Base-by-base conservation (phyloP, 257 asterid genomes). In the Lithospermum erythrorhizon region DNA sequence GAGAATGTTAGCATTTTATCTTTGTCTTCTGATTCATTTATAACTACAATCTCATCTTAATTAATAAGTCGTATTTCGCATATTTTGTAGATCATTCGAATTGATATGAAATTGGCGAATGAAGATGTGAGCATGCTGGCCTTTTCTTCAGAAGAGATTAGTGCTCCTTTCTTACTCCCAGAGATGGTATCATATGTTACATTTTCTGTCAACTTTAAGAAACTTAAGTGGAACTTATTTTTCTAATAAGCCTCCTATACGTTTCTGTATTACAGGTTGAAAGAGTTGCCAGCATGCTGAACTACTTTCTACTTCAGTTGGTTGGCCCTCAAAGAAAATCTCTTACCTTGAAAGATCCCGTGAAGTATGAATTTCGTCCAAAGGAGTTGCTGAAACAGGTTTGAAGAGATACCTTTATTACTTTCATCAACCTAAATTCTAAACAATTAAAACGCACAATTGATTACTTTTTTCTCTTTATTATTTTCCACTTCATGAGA, bases 321-420 rank as follows among this genome's bases (percentile, higher is more conserved):
- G 97, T 93, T 67, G 98, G 98, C 8, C 98, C 98, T 29, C 96
- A 93, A 65, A 78, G 97, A 74, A 93, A 83, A 79, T 93, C 97
- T 51, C 96, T 89, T 58, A 89, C 69, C 75, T 79, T 93, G 77
- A 93, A 86, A 80, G 99, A 93, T 68, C 99, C 96, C 59, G 99
- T 89, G 65, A 89, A 93, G 82, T 93, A 93, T 22, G 96, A 93
- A 78, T 93, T 93, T 68, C 87, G 95, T 32, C 99, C 99, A 30
- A 93, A 83, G 61, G 69, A 76, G 75, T 74, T 93, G 85, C 78
- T 93, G 61, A 89, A 89, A 72, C 96, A 89, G 97, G 99, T 93
- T 53, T 27, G 65, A 53, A 21, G 63, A 9, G 13, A 32, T 53
- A 20, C 10, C 20, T 18, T 15, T 49, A 35, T 22, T 10, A 11